These are phyloP conservation scores for Tulasnella sp. DNA, from an alignment of 768 basidiomycete genomes.

Conservation along the genomic window DNA sequence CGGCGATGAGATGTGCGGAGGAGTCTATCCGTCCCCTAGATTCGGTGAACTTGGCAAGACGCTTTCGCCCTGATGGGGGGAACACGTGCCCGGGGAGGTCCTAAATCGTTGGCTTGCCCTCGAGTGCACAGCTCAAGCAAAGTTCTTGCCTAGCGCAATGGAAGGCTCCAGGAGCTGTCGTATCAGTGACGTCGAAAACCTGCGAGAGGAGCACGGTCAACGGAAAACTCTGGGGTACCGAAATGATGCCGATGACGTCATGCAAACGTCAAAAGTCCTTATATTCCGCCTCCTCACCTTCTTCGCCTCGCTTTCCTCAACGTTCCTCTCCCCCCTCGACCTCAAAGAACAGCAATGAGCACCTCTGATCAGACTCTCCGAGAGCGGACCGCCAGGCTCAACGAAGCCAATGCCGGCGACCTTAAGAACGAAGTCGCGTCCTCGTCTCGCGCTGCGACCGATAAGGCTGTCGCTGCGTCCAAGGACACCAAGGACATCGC, in stretches of 20 bases:
- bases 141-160: no score
- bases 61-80: no score
- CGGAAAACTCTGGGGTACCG: background rate
- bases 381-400: background rate
- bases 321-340: background rate
- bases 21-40: no score
- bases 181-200: background rate
- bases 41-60: no score
- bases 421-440: background rate
- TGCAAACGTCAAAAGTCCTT: background rate
- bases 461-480: background rate
- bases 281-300: background rate
- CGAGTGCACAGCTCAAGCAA: no score
- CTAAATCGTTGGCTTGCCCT: no score
- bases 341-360: background rate
- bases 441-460: background rate
- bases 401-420: background rate
- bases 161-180: no score
- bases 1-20: no score
- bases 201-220: background rate
- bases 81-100: no score
- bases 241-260: background rate
- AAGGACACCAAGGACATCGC: background rate
- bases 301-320: background rate
- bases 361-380: background rate